A percentile compares a stretch with the other conserved stretches of the same genome.
These are phyloP conservation scores for Zygoascus bituminiphila DNA, from an alignment of 805 yeast species.

Conservation along the genomic window DNA sequence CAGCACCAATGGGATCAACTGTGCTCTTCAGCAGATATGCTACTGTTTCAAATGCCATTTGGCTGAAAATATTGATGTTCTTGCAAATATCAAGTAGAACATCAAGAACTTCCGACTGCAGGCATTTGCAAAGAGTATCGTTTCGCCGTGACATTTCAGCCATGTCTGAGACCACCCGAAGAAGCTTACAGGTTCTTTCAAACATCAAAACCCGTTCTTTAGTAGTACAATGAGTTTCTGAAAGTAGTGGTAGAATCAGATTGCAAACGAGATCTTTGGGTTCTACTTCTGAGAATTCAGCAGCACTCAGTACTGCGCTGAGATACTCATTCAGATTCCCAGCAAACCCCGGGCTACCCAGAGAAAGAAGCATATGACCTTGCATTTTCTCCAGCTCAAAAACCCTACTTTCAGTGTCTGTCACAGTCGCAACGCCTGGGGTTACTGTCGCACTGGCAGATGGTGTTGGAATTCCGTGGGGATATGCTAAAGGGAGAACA, in stretches of 20 bases:
- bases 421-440: too few relatives aligned
- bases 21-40: conserved; percentile 7
- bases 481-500: too few relatives aligned
- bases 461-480: neutral
- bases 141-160: neutral
- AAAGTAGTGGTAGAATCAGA: neutral
- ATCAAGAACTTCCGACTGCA: conserved; percentile 5
- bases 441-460: neutral
- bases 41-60: conserved; percentile 14
- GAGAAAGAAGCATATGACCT: neutral
- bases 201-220: neutral
- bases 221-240: neutral
- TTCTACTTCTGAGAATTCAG: neutral
- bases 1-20: neutral
- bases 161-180: neutral
- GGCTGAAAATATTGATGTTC: conserved; percentile 3
- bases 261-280: neutral
- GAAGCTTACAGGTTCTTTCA: neutral
- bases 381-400: neutral
- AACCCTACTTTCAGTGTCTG: neutral
- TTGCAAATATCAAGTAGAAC: conserved; percentile 5
- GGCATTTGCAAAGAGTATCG: neutral
- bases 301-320: neutral
- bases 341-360: neutral
- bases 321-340: neutral